These are phyloP conservation scores for Nannochloropsis granulata DNA, from an alignment of 108 stramenopile genomes.

Conservation along the genomic window DNA sequence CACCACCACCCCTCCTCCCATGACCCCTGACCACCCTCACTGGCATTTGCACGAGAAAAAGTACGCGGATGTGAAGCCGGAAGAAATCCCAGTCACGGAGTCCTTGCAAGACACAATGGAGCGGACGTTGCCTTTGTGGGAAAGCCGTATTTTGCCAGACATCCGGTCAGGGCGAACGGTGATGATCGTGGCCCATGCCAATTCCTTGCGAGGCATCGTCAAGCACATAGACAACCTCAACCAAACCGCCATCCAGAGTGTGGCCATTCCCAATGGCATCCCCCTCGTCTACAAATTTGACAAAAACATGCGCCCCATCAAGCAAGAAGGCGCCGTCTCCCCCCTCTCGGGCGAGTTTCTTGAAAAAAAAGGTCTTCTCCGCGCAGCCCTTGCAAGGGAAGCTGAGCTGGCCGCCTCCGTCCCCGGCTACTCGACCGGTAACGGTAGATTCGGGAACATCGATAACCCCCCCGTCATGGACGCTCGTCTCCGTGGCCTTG, in stretches of 20 bases:
- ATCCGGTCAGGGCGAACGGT: conserved; percentile 64
- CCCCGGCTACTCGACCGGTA: background rate
- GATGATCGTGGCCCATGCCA: conserved; percentile 75
- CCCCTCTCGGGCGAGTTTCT: background rate
- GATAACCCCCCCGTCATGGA: background rate
- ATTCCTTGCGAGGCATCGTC: conserved; percentile 57
- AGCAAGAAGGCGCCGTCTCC: conserved; percentile 18
- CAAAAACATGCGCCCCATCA: conserved; percentile 55
- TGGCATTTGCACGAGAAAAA: conserved; percentile 63
- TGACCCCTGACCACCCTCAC: conserved; percentile 43
- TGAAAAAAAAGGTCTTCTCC: conserved; percentile 45
- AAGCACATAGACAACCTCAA: conserved; percentile 49
- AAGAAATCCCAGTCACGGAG: conserved; percentile 64
- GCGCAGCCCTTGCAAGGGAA: conserved; percentile 65
- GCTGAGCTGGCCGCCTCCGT: conserved; percentile 46
- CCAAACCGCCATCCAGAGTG: conserved; percentile 56
- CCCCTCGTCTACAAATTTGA: conserved; percentile 52
- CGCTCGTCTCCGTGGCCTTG: background rate
- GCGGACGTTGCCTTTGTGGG: conserved; percentile 62
- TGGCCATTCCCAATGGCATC: conserved; percentile 59
- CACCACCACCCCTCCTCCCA: conserved; percentile 50
- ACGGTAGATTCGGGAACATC: background rate
- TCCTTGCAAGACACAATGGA: conserved; percentile 67
- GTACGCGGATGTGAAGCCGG: conserved; percentile 50
- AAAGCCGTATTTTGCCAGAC: conserved; percentile 60